Evolutionary conservation across 208 protist species (phyloP).

Genomic region (Wallacemonas sp.): DNA sequence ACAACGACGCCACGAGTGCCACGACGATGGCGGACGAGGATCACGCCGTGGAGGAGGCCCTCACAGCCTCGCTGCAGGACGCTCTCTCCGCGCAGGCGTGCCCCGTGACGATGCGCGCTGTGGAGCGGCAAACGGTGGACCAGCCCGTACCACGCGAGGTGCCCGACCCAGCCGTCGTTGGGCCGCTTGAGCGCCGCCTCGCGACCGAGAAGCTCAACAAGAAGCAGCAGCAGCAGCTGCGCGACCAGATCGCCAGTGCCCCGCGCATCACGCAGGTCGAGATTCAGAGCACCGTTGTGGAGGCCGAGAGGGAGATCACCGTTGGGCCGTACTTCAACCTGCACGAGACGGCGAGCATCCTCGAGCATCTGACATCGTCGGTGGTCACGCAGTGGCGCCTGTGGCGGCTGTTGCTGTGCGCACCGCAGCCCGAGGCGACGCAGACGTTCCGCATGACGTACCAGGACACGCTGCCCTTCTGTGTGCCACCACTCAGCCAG

Average conservation of each 20-base stretch:
- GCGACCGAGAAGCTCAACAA: conserved; percentile 45
- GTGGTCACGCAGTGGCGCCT: conserved; percentile 65
- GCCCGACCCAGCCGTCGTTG: conserved; percentile 49
- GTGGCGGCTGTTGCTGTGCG: conserved; percentile 40
- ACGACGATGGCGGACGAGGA: conserved; percentile 17
- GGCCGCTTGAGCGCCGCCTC: conserved; percentile 43
- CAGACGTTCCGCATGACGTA: conserved; percentile 10
- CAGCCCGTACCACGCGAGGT: conserved; percentile 36
- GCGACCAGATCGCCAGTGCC: conserved; percentile 33
- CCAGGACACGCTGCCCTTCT: conserved; percentile 38
- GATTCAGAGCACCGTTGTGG: conserved; percentile 30
- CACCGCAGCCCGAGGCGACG: conserved; percentile 21
- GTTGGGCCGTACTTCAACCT: conserved; percentile 65
- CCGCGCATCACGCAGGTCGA: conserved; percentile 38
- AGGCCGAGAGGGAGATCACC: conserved; percentile 42
- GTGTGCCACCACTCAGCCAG: conserved; percentile 53
- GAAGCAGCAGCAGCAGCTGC: conserved; percentile 55
- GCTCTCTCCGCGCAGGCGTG: conserved; percentile 56
- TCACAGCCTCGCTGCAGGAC: conserved; percentile 31
- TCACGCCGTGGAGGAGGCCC: conserved; percentile 25
- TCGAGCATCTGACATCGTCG: conserved; percentile 62
- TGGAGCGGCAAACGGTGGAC: conserved; percentile 28
- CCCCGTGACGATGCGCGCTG: conserved; percentile 29
- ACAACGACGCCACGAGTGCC: not conserved
- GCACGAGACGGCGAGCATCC: conserved; percentile 47